Evolutionary conservation across 1,284 basidiomycete species (phyloP), one percentile per base, ranked within the genome.

Genomic region (Cutaneotrichosporon curvatum): DNA sequence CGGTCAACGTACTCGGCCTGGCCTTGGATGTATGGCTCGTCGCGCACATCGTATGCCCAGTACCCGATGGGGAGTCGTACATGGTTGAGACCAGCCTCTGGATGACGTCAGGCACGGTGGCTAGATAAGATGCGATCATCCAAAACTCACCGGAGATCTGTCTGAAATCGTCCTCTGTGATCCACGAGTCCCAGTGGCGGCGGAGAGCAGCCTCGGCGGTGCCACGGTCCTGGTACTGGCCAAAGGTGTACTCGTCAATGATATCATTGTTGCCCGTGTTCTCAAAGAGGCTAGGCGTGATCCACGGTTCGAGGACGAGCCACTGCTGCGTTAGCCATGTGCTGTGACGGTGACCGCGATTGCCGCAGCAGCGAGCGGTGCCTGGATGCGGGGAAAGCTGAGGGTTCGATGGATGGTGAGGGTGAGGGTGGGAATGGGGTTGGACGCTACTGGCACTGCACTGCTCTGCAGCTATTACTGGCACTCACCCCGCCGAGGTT

Each of bases 11-110:
- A 74, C 32, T 60, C 59, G 30, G 51, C 50, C 40, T 80, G 77
- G 15, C 54, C 54, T 18, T 45, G 42, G 37, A 45, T 33, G 43
- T 81, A 95, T 1, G 88, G 90, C 61, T 94, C 88, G 4, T 73
- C 73, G 15, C 78, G 78, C 19, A 86, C 80, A 44, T 91, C 85
- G 57, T 87, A 89, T 1, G 90, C 90, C 91, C 91, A 95, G 44
- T 84, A 50, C 6, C 66, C 66, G 56, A 95, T 85, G 3, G 90
- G 90, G 35, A 95, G 72, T 25, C 90, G 79, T 50, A 87, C 83
- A 62, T 87, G 84, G 59, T 83, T 86, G 45, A 87, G 72, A 2
- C 85, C 84, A 32, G 83, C 84, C 48, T 55, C 66, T 64, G 43
- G 1, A 25, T 16, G 37, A 38, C 3, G 38, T 32, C 15, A 4